These are phyloP conservation scores for Pythium grandisporangium DNA, from an alignment of 352 stramenopile genomes.

Conservation along the genomic window DNA sequence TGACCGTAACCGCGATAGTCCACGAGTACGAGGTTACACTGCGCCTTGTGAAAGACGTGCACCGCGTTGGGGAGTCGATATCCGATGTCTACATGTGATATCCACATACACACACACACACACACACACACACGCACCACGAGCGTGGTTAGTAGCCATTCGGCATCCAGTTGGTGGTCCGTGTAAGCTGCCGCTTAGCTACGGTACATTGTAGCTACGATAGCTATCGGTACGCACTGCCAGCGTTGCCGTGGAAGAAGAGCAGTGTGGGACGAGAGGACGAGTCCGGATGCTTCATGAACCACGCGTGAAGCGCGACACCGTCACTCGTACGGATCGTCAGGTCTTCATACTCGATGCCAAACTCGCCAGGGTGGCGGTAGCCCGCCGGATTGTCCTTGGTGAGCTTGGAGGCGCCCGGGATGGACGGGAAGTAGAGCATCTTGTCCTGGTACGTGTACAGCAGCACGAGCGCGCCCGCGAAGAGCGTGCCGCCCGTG, in stretches of 20 bases:
- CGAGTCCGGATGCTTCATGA: conserved; percentile 81
- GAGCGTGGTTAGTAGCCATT: no score
- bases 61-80: conserved; percentile 90
- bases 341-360: conserved; percentile 87
- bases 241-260: conserved; percentile 95
- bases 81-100: conserved; percentile 91
- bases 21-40: conserved; percentile 88
- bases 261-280: conserved; percentile 76
- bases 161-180: no score
- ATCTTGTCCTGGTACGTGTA: conserved; percentile 80
- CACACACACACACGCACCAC: no score
- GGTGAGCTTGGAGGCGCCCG: conserved; percentile 67
- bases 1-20: conserved; percentile 94
- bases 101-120: no score
- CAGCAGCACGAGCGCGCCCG: conserved; percentile 54
- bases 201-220: neutral
- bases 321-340: conserved; percentile 81
- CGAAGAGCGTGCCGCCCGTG: conserved; percentile 44
- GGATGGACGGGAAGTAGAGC: conserved; percentile 77
- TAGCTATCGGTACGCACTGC: conserved; percentile 49
- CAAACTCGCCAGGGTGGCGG: conserved; percentile 75
- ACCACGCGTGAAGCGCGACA: conserved; percentile 87
- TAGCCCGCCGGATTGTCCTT: conserved; percentile 84
- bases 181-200: no score
- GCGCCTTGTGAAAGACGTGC: conserved; percentile 82